Evolutionary conservation across 306 rosid genomes (phyloP).

Genomic region (Bauhinia variegata): DNA sequence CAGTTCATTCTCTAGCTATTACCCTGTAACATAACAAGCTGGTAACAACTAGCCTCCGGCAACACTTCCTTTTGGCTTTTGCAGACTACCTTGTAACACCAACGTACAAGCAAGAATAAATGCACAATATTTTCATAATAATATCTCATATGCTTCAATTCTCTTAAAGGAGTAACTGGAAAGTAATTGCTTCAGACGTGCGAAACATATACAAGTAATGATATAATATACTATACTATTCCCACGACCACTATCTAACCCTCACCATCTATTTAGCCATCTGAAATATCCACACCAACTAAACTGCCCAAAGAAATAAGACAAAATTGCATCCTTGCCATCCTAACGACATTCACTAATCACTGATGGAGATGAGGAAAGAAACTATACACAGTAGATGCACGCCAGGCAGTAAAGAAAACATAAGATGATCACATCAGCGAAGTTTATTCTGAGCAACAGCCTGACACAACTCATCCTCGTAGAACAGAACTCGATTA

Average conservation of each 20-base stretch:
- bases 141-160: conserved; percentile 28
- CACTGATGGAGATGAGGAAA: conserved; percentile 28
- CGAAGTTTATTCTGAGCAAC: conserved; percentile 95
- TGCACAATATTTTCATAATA: conserved; percentile 5
- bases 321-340: conserved; percentile 64
- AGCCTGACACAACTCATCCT: conserved; percentile 93
- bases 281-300: conserved; percentile 62
- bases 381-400: conserved; percentile 55
- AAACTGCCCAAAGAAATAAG: conserved; percentile 54
- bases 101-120: not conserved
- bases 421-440: conserved; percentile 40
- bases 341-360: conserved; percentile 43
- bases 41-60: not conserved
- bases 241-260: conserved; percentile 40
- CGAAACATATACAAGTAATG: conserved; percentile 58
- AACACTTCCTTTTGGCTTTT: not conserved
- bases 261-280: conserved; percentile 44
- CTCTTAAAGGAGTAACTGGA: conserved; percentile 26
- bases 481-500: conserved; percentile 86
- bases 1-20: not conserved
- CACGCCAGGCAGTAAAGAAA: conserved; percentile 26
- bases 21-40: conserved; percentile 6
- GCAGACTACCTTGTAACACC: not conserved
- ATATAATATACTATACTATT: conserved; percentile 41
- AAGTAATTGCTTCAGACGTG: conserved; percentile 28